Percentiles rank a stretch among this genome's conserved stretches.
phyloP scores from a whole-genome alignment of 176 grass and related monocot species.

The Hsuehochloa calcarea region DNA sequence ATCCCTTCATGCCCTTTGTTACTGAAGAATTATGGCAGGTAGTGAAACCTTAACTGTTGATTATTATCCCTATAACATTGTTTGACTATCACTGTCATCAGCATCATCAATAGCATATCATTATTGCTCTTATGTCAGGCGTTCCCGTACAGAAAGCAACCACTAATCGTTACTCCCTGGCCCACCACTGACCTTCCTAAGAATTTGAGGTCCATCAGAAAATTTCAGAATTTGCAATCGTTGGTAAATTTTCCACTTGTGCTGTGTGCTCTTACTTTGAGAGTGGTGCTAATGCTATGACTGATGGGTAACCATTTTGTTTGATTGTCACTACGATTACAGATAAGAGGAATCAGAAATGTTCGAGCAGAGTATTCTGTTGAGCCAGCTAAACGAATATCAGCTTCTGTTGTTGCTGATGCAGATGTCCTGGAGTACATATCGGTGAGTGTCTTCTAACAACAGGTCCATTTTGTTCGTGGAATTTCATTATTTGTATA shows the following conservation, averaged over 20 bases:
- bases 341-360: constrained; percentile 94
- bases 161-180: constrained; percentile 84
- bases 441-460: constrained; percentile 53
- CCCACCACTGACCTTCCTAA: constrained; percentile 69
- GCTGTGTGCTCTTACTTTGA: neutral
- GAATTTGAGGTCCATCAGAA: constrained; percentile 75
- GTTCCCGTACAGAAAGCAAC: constrained; percentile 75
- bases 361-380: constrained; percentile 94
- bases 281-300: constrained; percentile 1
- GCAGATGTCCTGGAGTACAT: constrained; percentile 76
- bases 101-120: constrained; percentile 17
- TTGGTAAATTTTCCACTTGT: constrained; percentile 58
- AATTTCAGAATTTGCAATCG: constrained; percentile 96
- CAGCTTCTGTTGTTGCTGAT: constrained; percentile 85
- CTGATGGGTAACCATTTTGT: constrained; percentile 26
- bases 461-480: neutral
- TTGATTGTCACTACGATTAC: constrained; percentile 28
- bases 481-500: neutral
- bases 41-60: constrained; percentile 22
- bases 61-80: neutral
- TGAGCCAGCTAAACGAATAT: constrained; percentile 93
- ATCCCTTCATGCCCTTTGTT: constrained; percentile 98
- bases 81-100: neutral
- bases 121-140: constrained; percentile 56
- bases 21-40: constrained; percentile 99